These are phyloP conservation scores for Curvularia lunata DNA, from an alignment of 2,329 filamentous ascomycete genomes.

Conservation along the genomic window DNA sequence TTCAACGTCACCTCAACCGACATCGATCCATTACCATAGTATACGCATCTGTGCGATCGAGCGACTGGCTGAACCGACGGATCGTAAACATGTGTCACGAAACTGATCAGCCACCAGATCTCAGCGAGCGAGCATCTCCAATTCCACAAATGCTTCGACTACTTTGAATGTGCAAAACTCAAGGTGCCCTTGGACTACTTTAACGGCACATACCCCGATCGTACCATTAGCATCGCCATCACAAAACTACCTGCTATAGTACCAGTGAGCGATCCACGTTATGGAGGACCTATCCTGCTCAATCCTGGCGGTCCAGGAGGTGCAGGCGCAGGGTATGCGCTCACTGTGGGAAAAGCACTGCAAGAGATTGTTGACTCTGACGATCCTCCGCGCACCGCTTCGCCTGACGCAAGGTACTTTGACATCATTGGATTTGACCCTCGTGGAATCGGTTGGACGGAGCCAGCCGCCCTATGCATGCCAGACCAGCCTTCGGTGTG, in stretches of 20 bases:
- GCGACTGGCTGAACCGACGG: not conserved
- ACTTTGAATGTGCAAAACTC: constrained; percentile 46
- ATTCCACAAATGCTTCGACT: constrained; percentile 42
- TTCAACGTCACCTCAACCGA: not conserved
- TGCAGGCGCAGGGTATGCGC: constrained; percentile 45
- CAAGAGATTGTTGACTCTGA: constrained; percentile 41
- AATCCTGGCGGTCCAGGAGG: constrained; percentile 56
- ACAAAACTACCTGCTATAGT: constrained; percentile 44
- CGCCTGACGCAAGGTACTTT: constrained; percentile 45
- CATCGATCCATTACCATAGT: not conserved
- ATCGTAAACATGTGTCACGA: not conserved
- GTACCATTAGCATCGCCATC: constrained; percentile 42
- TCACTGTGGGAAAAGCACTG: constrained; percentile 29
- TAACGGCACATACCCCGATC: constrained; percentile 42
- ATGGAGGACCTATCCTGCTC: constrained; percentile 52
- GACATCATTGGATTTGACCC: constrained; percentile 57
- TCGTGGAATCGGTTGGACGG: constrained; percentile 49
- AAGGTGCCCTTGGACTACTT: constrained; percentile 48
- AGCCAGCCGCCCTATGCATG: constrained; percentile 47
- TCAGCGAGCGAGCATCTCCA: constrained; percentile 31
- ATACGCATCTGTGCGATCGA: not conserved
- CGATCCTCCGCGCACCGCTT: constrained; percentile 14
- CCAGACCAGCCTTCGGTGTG: constrained; percentile 37
- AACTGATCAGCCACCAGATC: constrained; percentile 33
- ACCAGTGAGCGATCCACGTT: constrained; percentile 44